Conservation (phyloP, 2,329 filamentous ascomycete genomes). For the Cucurbitaria berberidis region DNA sequence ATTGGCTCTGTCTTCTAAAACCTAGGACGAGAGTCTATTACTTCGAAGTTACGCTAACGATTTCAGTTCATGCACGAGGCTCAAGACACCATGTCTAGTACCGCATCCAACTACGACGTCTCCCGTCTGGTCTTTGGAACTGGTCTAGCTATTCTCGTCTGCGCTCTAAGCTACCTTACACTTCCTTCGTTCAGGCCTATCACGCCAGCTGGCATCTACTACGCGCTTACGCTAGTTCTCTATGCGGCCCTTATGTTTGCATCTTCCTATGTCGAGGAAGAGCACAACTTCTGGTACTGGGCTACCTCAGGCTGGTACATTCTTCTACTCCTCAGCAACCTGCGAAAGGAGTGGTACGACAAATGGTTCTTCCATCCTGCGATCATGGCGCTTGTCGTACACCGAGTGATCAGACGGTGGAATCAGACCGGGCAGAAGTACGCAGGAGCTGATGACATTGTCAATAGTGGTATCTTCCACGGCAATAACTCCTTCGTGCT, state of each 20-base stretch:
- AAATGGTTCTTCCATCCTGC: constrained; percentile 40
- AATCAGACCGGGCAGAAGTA: constrained; percentile 98
- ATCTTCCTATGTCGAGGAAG: constrained; percentile 96
- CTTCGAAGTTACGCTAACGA: constrained; percentile 10
- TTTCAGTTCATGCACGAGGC: constrained; percentile 69
- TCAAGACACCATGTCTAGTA: constrained; percentile 82
- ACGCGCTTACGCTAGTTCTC: constrained; percentile 44
- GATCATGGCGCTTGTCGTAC: constrained; percentile 62
- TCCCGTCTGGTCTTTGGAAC: constrained; percentile 61
- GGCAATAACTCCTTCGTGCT: constrained; percentile 65
- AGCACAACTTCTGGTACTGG: constrained; percentile 99
- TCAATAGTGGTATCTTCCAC: constrained; percentile 60
- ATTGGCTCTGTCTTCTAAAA: background rate
- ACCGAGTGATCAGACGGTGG: constrained; percentile 78
- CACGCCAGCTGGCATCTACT: constrained; percentile 56
- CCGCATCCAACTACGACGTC: constrained; percentile 91
- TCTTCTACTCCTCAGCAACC: constrained; percentile 53
- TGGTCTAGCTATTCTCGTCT: constrained; percentile 52
- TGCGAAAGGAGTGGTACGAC: constrained; percentile 36
- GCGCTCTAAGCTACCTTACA: constrained; percentile 45
- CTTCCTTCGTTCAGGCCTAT: constrained; percentile 53
- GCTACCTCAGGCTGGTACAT: constrained; percentile 71
- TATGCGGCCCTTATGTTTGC: constrained; percentile 96
- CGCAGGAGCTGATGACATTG: constrained; percentile 87
- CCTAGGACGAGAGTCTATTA: background rate